Base-by-base conservation (phyloP, 2,329 filamentous ascomycete species). In the Nigrospora osmanthi region DNA sequence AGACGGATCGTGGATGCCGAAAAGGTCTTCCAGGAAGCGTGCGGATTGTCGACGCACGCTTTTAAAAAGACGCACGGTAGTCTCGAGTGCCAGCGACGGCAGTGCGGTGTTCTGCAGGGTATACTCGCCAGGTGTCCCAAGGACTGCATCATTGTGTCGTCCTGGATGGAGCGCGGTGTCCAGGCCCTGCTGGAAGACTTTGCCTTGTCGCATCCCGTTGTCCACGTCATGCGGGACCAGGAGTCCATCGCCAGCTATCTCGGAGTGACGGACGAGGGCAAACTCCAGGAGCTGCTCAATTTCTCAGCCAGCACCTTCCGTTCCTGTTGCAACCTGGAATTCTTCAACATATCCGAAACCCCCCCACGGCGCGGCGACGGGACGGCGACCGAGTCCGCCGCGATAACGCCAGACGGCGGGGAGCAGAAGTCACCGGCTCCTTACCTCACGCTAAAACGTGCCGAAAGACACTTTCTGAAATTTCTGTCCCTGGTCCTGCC, bases 321-420 rank as follows among this genome's bases (percentile, higher is more conserved):
- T 40, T 72, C 71, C 2, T 87, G 81, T 57, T 83, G 82, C 11
- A 89, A 87, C 52, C 76, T 85, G 49, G 85, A 89, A 56, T 90
- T 88, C 59, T 88, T 81, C 67, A 89, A 89, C 53, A 68, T 86
- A 14, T 82, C 82, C 2, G 83, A 87, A 56, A 68, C 65, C 15
- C 58, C 58, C 6, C 57, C 64, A 37, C 61, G 38, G 43, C 51
- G 44, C 17, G 39, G 42, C 11, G 41, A 9, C 42, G 32, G 47
- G 40, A 42, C 31, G 16, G 14, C 44, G n/a, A 42, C 48, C 16
- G 42, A 55, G 14, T 54, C 57, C 5, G 43, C 58, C 30, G 53
- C 57, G 4, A 53, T 55, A 9, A 53, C 58, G 2, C 49, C 53
- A 4, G 59, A 65, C 14, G 50, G 59, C 7, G 23, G 23, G 9